These are phyloP conservation scores for Boletus rubroflammeus DNA, from an alignment of 768 basidiomycete genomes.

Conservation along the genomic window DNA sequence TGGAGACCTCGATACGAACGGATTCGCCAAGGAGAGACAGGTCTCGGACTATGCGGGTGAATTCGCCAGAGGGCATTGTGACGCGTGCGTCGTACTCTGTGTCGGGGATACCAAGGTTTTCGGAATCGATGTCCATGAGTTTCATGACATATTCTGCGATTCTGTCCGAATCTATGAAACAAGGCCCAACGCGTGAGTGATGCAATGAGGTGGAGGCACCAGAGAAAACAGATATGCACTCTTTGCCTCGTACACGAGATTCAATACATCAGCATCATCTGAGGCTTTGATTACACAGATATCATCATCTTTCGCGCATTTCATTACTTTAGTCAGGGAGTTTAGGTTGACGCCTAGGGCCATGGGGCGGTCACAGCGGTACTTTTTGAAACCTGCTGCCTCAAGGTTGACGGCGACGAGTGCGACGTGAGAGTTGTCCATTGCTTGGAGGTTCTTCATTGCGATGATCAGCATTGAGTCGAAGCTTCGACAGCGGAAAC, in stretches of 20 bases:
- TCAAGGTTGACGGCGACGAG: constrained; percentile 86
- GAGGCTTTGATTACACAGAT: constrained; percentile 85
- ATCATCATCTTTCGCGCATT: constrained; percentile 97
- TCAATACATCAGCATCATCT: constrained; percentile 87
- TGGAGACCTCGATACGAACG: constrained; percentile 92
- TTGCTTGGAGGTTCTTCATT: constrained; percentile 82
- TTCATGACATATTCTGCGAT: constrained; percentile 99
- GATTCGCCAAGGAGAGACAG: constrained; percentile 87
- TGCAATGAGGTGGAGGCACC: neutral
- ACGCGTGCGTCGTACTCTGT: constrained; percentile 96
- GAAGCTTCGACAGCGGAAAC: constrained; percentile 20
- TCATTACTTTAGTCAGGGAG: constrained; percentile 91
- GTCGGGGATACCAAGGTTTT: constrained; percentile 92
- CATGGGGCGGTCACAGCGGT: constrained; percentile 94
- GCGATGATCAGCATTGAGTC: neutral
- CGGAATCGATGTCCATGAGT: constrained; percentile 98
- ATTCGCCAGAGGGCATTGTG: constrained; percentile 82
- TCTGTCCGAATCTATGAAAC: constrained; percentile 71
- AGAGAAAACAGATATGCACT: constrained; percentile 46
- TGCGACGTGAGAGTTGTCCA: constrained; percentile 99
- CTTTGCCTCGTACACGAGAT: constrained; percentile 85
- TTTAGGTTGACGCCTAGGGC: constrained; percentile 84
- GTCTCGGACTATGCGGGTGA: constrained; percentile 90
- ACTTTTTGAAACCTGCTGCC: constrained; percentile 75
- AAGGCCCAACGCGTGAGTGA: neutral